Conservation (phyloP, 495 filamentous ascomycete genomes). For the Amorphotheca resinae region DNA sequence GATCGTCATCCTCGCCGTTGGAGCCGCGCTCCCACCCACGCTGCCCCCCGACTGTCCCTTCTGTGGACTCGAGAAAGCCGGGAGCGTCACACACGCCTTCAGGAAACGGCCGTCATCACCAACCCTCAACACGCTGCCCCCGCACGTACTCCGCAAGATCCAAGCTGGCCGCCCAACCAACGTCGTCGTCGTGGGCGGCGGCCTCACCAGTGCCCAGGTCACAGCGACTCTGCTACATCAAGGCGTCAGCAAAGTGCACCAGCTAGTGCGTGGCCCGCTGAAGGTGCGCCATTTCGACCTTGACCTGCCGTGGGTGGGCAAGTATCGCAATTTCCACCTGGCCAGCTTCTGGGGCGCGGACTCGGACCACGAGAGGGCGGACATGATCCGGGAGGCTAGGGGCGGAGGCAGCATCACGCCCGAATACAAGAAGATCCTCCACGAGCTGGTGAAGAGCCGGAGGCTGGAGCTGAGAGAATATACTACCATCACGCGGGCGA, state of each 20-base stretch:
- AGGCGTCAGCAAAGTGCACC: constrained; percentile 42
- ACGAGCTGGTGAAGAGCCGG: constrained; percentile 29
- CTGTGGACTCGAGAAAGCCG: constrained; percentile 7
- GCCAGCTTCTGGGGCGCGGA: constrained; percentile 51
- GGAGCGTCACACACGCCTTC: constrained; percentile 4
- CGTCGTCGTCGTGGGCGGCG: constrained; percentile 48
- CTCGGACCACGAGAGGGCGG: constrained; percentile 43
- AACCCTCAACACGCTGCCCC: not conserved
- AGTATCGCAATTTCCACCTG: constrained; percentile 52
- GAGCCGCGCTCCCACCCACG: constrained; percentile 39
- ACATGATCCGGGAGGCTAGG: constrained; percentile 41
- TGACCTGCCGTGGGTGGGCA: constrained; percentile 51
- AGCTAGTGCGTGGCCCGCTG: constrained; percentile 43
- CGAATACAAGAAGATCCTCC: constrained; percentile 40
- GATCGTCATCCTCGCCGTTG: constrained; percentile 43
- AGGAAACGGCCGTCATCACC: not conserved
- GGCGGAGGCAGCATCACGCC: constrained; percentile 52
- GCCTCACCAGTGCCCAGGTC: constrained; percentile 48
- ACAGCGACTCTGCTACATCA: constrained; percentile 40
- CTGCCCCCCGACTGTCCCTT: constrained; percentile 27
- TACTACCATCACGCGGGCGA: constrained; percentile 29
- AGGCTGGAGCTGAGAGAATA: constrained; percentile 36
- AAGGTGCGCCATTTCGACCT: constrained; percentile 56
- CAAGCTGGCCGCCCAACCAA: constrained; percentile 32
- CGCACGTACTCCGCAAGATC: constrained; percentile 34